Base-by-base conservation (phyloP, 1,284 basidiomycete genomes). In the Marasmius fiardii region DNA sequence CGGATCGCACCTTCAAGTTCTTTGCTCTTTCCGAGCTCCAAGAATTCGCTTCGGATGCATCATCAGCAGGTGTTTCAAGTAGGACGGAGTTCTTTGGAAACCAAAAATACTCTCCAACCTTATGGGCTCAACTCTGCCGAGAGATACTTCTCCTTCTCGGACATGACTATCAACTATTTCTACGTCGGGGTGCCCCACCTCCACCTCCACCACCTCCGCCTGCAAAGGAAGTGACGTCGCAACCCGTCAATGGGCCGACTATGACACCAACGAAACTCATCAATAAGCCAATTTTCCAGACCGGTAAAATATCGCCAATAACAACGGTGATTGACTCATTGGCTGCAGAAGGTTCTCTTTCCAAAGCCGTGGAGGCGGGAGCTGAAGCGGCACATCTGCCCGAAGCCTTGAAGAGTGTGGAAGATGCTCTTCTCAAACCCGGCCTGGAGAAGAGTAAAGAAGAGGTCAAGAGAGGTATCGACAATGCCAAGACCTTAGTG, bases 31-130 rank as follows among this genome's bases (percentile, higher is more conserved):
- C 74, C 0, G 85, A 87, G 58, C 71, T 88, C 35, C 65, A 65
- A 2, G 70, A 74, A 1, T 63, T 85, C 11, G 74, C 80, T 1
- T 62, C 68, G 12, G 78, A 78, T 28, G 68, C 74, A 14, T 71
- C 73, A 2, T 51, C 74, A 0, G 58, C 69, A 4, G 77, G 76
- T 0, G 65, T 70, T 12, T 63, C 75, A 0, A 73, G 76, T 34
- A 76, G 89, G 6, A 74, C 77, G 1, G 76, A 79, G 0, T 68
- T 92, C 1, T 91, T 91, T 63, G 77, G 76, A 1, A 88, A 92
- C 63, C 85, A 88, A 64, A 88, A 85, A 62, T 79, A 81, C 45
- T 78, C 74, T 23, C 85, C 85, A 0, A 83, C 72, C 53, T 66
- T 88, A 3, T 92, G 90, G 88, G 74, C 72, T 28, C 75, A 76